phyloP scores from a whole-genome alignment of 768 basidiomycete genomes.

The Daedaleopsis nitida region DNA sequence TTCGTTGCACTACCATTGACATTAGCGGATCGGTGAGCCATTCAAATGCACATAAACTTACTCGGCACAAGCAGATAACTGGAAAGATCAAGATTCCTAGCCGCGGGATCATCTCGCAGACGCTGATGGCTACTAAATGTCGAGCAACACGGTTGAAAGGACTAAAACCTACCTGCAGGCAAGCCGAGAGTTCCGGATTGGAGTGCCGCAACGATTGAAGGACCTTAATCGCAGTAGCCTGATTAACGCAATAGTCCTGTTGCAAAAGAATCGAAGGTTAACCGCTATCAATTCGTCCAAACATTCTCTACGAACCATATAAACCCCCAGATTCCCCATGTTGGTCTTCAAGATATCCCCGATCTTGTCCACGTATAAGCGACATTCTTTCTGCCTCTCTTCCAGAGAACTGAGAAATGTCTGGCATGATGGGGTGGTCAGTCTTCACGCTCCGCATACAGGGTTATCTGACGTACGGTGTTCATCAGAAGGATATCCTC shows the following conservation, averaged over 20 bases:
- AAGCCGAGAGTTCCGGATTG: constrained; percentile 62
- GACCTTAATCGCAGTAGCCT: constrained; percentile 73
- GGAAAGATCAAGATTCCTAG: constrained; percentile 83
- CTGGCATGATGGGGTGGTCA: constrained; percentile 36
- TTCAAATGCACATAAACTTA: constrained; percentile 38
- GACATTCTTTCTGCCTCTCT: constrained; percentile 85
- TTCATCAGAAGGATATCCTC: constrained; percentile 91
- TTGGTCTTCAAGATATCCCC: constrained; percentile 82
- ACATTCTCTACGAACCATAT: constrained; percentile 56
- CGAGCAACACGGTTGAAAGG: neutral
- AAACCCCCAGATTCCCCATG: constrained; percentile 76
- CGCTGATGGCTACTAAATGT: constrained; percentile 41
- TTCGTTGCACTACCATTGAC: constrained; percentile 76
- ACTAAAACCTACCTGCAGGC: constrained; percentile 57
- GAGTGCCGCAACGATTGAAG: constrained; percentile 72
- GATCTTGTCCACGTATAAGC: constrained; percentile 88
- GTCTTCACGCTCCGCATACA: neutral
- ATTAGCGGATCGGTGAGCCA: no score
- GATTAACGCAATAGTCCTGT: constrained; percentile 91
- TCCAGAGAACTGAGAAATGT: constrained; percentile 87
- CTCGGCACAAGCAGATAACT: constrained; percentile 93
- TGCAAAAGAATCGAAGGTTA: neutral
- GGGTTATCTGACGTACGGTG: constrained; percentile 53
- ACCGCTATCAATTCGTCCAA: neutral
- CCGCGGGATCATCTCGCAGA: constrained; percentile 75